A percentile compares a stretch with the other conserved stretches of the same genome.
Evolutionary conservation across 768 basidiomycete species (phyloP).

Genomic region (Naematelia aurantialba): DNA sequence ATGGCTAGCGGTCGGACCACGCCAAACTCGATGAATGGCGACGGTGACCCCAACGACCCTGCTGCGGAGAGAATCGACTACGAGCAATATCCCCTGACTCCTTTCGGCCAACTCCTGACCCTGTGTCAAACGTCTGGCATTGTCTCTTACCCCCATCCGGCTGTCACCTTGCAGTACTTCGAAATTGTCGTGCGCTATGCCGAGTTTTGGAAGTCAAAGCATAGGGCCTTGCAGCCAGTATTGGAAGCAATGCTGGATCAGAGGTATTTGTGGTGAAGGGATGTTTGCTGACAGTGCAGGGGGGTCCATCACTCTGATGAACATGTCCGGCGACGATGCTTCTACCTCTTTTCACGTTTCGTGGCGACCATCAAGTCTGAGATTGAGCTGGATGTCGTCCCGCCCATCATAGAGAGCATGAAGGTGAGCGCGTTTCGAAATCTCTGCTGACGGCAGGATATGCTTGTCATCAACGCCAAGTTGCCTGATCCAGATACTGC

Average conservation of each 20-base stretch:
- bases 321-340: constrained; percentile 69
- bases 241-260: constrained; percentile 81
- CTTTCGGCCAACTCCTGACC: constrained; percentile 83
- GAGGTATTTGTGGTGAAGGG: constrained; percentile 57
- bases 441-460: constrained; percentile 56
- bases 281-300: constrained; percentile 52
- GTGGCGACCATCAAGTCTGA: constrained; percentile 77
- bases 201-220: constrained; percentile 94
- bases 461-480: constrained; percentile 69
- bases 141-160: constrained; percentile 73
- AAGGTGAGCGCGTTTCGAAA: constrained; percentile 47
- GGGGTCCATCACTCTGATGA: constrained; percentile 77
- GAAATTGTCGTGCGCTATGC: constrained; percentile 87
- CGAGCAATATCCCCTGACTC: constrained; percentile 67
- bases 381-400: constrained; percentile 67
- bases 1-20: constrained; percentile 34
- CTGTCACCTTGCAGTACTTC: constrained; percentile 84
- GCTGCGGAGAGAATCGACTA: constrained; percentile 42
- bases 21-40: constrained; percentile 14
- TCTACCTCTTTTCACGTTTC: constrained; percentile 89
- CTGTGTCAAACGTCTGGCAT: constrained; percentile 79
- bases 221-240: constrained; percentile 78
- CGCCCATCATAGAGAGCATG: constrained; percentile 61
- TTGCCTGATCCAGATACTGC: constrained; percentile 72
- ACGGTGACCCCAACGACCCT: neutral